Base-by-base conservation (phyloP, 1,284 basidiomycete species). In the Acaromyces ingoldii region DNA sequence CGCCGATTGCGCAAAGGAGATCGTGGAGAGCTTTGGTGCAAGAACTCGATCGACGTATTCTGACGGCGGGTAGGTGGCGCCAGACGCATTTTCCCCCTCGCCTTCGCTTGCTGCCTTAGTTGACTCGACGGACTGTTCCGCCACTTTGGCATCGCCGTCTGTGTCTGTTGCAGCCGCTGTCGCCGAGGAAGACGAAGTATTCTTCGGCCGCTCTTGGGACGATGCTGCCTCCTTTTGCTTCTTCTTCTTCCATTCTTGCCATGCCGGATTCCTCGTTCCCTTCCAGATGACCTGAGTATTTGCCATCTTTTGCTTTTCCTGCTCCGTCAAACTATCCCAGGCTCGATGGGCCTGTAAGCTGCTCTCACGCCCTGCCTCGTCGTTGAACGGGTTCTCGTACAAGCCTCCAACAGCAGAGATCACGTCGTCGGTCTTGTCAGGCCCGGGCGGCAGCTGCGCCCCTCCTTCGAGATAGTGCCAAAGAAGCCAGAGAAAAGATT, bases 391-490 rank as follows among this genome's bases (percentile, higher is more conserved):
- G 31, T 74, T 74, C 4, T 55, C 44, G n/a, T 53, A 46, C 31
- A 53, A 56, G 9, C 25, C 25, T 17, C 7, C 22, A 6, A 15
- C n/a, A 31, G 44, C 19, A 21, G n/a, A n/a, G n/a, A n/a, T n/a
- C n/a, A n/a, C n/a, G n/a, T n/a, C n/a, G n/a, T n/a, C n/a, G n/a
- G n/a, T n/a, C 10, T 15, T 2, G 11, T 37, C 34, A n/a, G 24
- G 24, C 25, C 65, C 66, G 1, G 67, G 67, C 1, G 61, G 58
- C n/a, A 54, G 36, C 9, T 59, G 56, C 9, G 64, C 69, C 0
- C 64, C 67, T 1, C 67, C 71, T 45, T 74, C 70, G 39, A 70
- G 57, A 36, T 74, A 74, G 48, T 72, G 70, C 53, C 69, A 74
- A 7, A 72, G 41, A 6, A 74, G 56, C 71, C 71, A 74, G 48